A percentile compares a stretch with the other conserved stretches of the same genome.
Evolutionary conservation across 2,329 filamentous ascomycete genomes (phyloP).

Genomic region (Cryphonectria radicalis): DNA sequence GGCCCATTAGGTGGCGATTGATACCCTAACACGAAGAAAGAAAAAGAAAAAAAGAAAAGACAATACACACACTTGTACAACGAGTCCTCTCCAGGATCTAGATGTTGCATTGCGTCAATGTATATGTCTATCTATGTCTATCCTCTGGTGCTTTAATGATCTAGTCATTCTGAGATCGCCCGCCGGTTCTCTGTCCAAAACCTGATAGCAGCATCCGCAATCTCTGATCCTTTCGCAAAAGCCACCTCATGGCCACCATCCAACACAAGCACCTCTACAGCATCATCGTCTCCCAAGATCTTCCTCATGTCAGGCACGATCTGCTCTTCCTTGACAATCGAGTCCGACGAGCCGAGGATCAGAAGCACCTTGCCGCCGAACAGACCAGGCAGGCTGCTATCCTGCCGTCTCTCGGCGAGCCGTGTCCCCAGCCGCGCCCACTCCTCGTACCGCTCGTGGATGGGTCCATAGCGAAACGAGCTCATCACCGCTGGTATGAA

Average conservation of each 20-base stretch:
- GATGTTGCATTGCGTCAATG: not conserved
- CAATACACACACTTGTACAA: not conserved
- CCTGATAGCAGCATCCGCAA: slow-evolving; percentile 50
- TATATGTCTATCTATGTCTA: not conserved
- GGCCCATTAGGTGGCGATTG: slow-evolving; percentile 31
- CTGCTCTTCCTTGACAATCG: slow-evolving; percentile 69
- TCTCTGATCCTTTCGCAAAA: slow-evolving; percentile 61
- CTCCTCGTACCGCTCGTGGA: slow-evolving; percentile 64
- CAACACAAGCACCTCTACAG: slow-evolving; percentile 58
- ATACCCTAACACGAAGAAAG: slow-evolving; percentile 34
- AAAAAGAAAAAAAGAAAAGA: no score
- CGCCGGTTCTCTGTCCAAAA: slow-evolving; percentile 37
- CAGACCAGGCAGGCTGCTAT: slow-evolving; percentile 42
- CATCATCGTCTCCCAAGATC: slow-evolving; percentile 59
- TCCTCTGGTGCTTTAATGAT: not conserved
- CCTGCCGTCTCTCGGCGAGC: slow-evolving; percentile 45
- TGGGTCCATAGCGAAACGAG: slow-evolving; percentile 70
- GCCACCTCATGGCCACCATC: slow-evolving; percentile 73
- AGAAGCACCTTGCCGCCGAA: slow-evolving; percentile 60
- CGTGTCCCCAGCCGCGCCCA: slow-evolving; percentile 63
- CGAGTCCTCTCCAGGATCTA: not conserved
- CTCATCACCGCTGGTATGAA: slow-evolving; percentile 74
- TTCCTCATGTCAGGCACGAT: slow-evolving; percentile 62
- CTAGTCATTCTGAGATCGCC: not conserved
- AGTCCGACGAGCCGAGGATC: slow-evolving; percentile 68